Conservation (phyloP, 495 filamentous ascomycete genomes). For the Annulohypoxylon stygium region DNA sequence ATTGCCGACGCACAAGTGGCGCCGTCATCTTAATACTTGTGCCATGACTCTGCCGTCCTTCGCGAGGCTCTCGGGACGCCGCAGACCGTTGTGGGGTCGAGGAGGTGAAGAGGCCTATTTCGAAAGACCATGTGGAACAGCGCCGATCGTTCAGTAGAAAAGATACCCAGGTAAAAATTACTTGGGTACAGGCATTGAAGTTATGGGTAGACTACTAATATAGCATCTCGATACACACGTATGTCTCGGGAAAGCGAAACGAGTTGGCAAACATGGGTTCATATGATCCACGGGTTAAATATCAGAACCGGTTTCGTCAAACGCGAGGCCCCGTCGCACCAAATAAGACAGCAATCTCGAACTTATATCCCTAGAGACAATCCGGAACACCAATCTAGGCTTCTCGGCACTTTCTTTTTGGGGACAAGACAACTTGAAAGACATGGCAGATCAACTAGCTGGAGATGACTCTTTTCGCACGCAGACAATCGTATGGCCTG, state of each 20-base stretch:
- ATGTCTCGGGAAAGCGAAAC: conserved; percentile 46
- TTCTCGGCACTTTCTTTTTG: not conserved
- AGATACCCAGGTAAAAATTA: not conserved
- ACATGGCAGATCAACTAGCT: conserved; percentile 18
- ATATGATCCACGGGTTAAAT: conserved; percentile 16
- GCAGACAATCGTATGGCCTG: conserved; percentile 38
- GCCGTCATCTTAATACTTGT: not conserved
- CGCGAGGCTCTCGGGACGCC: conserved; percentile 11
- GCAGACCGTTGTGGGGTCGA: conserved; percentile 16
- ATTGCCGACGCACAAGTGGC: not conserved
- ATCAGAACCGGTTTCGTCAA: conserved; percentile 41
- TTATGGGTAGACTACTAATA: not conserved
- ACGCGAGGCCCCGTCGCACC: conserved; percentile 27
- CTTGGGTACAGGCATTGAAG: not conserved
- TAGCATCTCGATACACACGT: conserved; percentile 21
- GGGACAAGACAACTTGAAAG: not conserved
- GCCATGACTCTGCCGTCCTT: not conserved
- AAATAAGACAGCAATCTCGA: conserved; percentile 5
- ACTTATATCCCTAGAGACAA: conserved; percentile 23
- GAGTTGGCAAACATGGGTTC: conserved; percentile 24
- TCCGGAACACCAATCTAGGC: not conserved
- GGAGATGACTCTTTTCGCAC: conserved; percentile 34
- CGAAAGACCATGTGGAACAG: not conserved
- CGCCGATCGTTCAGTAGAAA: not conserved
- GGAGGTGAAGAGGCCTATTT: not conserved